Conservation (phyloP, 2,329 filamentous ascomycete species). For the Botryosphaeria dothidea region DNA sequence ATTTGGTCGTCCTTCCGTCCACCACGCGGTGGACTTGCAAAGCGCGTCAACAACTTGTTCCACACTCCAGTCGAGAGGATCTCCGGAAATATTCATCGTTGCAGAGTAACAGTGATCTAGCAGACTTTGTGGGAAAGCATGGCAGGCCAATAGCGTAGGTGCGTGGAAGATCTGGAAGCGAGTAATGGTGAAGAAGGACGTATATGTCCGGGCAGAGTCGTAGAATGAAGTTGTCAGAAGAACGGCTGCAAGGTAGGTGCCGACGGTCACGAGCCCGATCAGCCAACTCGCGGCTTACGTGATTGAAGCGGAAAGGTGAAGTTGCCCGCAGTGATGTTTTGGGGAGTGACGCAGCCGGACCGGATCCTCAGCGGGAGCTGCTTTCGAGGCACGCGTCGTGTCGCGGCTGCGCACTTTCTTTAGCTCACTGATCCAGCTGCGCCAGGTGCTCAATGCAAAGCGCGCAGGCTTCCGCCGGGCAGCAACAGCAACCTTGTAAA, state of each 20-base stretch:
- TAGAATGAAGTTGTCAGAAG: background rate
- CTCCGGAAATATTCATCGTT: constrained; percentile 35
- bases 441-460: background rate
- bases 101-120: background rate
- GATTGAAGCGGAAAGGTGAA: too few species aligned
- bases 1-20: constrained; percentile 45
- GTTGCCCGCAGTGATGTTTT: background rate
- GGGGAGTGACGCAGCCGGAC: background rate
- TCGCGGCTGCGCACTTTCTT: background rate
- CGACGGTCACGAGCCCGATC: too few species aligned
- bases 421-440: background rate
- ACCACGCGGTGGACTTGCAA: constrained; percentile 55
- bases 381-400: background rate
- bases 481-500: background rate
- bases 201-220: background rate
- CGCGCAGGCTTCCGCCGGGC: background rate
- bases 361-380: background rate
- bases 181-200: background rate
- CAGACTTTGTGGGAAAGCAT: background rate
- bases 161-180: background rate
- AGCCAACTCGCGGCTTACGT: background rate
- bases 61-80: constrained; percentile 75
- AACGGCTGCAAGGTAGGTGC: background rate
- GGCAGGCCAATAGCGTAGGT: background rate
- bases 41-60: constrained; percentile 68